Evolutionary conservation across 2,329 filamentous ascomycete genomes (phyloP), one percentile per base, ranked within the genome.

Genomic region (Pestalotiopsis sp.): DNA sequence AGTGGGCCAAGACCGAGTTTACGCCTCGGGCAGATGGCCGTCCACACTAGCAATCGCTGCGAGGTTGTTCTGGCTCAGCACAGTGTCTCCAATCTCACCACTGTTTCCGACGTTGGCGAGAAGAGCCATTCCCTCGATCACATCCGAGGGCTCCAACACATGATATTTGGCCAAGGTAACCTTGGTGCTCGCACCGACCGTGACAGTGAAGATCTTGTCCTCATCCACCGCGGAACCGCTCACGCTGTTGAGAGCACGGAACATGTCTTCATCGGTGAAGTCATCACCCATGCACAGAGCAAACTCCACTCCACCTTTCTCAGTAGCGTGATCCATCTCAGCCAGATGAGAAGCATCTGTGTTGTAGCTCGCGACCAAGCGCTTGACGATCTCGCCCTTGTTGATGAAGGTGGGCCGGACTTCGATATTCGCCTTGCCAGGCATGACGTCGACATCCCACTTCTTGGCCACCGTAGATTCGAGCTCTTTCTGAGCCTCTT

Each of bases 381-480:
- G 89, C 81, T 94, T 94, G 17, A 91, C 93, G 71, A 98, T 98
- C 80, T 97, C 94, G 38, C 96, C 96, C 84, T 99, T 99, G 86
- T 98, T 98, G 82, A 99, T 94, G 75, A 97, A 97, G 0, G 91
- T 94, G 35, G 95, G 95, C n/a, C 96, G 91, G 39, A 98, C 95
- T 80, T 99, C 96, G 30, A 99, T 85, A 77, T 98, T 98, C 70
- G 95, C 95, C 82, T 98, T 99, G 74, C 96, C 96, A 0, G 90
- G 88, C 94, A 98, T 98, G 68, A 99, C 94, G 75, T 98, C 95
- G 3, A 98, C 93, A 61, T 97, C 94, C 88, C 91, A 97, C 71
- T 89, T 89, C 76, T 90, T 91, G 64, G 84, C 90, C 0, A 97
- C 91, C 0, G 89, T 93, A 4, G 86, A 83, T 77, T 97, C 91